These are phyloP conservation scores for Ogataea nakhonphanomensis DNA, from an alignment of 805 yeast species.

Conservation along the genomic window DNA sequence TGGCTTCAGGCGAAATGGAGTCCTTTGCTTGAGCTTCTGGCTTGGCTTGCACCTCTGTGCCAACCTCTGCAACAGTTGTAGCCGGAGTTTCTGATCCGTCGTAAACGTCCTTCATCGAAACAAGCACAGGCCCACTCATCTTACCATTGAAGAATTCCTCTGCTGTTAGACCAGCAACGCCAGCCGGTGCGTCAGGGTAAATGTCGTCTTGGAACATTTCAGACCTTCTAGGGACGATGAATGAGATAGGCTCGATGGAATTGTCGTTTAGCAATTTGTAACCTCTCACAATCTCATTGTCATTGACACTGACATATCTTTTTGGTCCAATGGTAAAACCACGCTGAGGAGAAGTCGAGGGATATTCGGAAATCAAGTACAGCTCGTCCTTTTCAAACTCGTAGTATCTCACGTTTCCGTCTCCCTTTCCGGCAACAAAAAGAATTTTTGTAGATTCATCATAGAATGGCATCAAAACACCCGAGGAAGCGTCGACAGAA, in stretches of 20 bases:
- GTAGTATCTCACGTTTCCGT: conserved; percentile 92
- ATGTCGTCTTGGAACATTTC: conserved; percentile 92
- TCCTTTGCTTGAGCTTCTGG: neutral
- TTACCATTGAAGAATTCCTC: conserved; percentile 80
- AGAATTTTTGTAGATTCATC: conserved; percentile 79
- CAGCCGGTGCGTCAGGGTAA: conserved; percentile 86
- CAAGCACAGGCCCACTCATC: conserved; percentile 72
- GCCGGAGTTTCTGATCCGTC: conserved; percentile 68
- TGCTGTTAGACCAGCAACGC: conserved; percentile 72
- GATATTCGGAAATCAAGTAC: conserved; percentile 81
- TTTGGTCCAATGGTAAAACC: conserved; percentile 93
- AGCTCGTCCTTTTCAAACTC: conserved; percentile 85
- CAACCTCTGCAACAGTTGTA: conserved; percentile 26
- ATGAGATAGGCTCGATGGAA: conserved; percentile 85
- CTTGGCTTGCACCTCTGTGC: neutral
- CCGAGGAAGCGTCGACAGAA: conserved; percentile 85
- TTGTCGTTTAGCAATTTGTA: conserved; percentile 88
- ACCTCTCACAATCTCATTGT: conserved; percentile 78
- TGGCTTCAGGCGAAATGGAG: neutral
- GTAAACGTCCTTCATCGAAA: conserved; percentile 71
- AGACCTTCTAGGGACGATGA: conserved; percentile 89
- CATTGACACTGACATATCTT: conserved; percentile 69
- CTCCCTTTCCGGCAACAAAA: conserved; percentile 95
- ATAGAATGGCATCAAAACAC: conserved; percentile 87
- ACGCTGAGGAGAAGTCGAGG: conserved; percentile 90